phyloP scores from a whole-genome alignment of 257 asterid genomes.

The Echium plantagineum region DNA sequence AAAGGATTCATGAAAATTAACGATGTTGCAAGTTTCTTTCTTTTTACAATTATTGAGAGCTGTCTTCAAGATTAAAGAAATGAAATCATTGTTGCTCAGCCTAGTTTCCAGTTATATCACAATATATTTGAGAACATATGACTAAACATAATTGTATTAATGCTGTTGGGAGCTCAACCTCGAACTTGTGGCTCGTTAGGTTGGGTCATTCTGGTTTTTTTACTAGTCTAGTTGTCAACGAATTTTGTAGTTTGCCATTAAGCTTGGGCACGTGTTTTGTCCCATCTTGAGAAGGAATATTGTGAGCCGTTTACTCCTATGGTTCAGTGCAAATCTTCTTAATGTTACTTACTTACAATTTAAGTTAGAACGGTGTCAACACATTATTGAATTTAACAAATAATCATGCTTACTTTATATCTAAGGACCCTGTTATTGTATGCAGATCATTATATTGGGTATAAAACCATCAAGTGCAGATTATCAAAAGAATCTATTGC shows the following conservation, averaged over 20 bases:
- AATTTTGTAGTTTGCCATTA: background rate
- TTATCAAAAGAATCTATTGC: constrained; percentile 48
- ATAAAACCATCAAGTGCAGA: constrained; percentile 52
- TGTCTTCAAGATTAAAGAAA: no score
- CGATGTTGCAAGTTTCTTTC: no score
- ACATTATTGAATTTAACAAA: no score
- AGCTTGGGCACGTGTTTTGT: background rate
- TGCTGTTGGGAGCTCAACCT: background rate
- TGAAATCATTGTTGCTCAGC: no score
- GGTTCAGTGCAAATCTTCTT: no score
- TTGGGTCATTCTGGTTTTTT: background rate
- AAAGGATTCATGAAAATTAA: no score
- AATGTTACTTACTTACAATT: constrained; percentile 4
- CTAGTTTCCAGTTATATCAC: no score
- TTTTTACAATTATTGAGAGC: no score
- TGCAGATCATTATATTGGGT: constrained; percentile 55
- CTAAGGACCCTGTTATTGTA: background rate
- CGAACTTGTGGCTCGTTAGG: background rate
- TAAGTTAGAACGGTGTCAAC: constrained; percentile 2
- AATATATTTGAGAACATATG: no score
- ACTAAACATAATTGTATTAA: no score
- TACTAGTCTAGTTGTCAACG: background rate
- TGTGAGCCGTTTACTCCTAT: no score
- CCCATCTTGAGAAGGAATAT: no score
- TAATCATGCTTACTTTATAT: background rate